Percentiles rank a stretch among this genome's conserved stretches.
Conservation (phyloP, 179 eudicot species). For the Beta lomatogona region DNA sequence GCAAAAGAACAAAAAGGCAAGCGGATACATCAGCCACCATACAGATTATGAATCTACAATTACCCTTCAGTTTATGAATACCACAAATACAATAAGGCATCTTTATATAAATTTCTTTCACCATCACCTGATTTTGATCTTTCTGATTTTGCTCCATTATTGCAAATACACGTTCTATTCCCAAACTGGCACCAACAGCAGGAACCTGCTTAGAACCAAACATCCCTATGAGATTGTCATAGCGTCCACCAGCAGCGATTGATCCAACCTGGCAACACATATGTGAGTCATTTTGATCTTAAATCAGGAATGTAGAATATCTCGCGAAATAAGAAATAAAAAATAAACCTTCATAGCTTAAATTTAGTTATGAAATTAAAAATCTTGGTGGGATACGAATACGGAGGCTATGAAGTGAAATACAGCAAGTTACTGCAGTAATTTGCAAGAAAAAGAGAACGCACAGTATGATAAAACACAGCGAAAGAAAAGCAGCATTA, state of each 20-base stretch:
- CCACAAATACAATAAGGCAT: neutral
- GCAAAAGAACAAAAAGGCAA: no score
- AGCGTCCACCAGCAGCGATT: slow-evolving; percentile 97
- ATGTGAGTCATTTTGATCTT: slow-evolving; percentile 10
- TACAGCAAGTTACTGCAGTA: neutral
- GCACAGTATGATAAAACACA: neutral
- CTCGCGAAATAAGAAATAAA: slow-evolving; percentile 2
- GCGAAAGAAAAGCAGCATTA: neutral
- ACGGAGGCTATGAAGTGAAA: neutral
- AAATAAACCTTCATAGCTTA: neutral
- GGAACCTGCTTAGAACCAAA: slow-evolving; percentile 92
- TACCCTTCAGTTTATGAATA: neutral
- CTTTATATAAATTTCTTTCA: neutral
- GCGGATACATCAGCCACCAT: no score
- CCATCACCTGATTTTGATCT: slow-evolving; percentile 69
- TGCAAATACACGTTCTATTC: slow-evolving; percentile 91
- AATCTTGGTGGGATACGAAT: neutral
- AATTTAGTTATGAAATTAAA: neutral
- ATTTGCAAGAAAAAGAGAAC: neutral
- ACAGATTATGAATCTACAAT: no score
- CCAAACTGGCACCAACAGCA: slow-evolving; percentile 90
- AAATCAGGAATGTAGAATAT: neutral
- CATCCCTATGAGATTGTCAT: slow-evolving; percentile 93
- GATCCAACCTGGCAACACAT: slow-evolving; percentile 79
- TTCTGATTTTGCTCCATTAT: slow-evolving; percentile 91